Percentiles rank a stretch among this genome's conserved stretches.
Evolutionary conservation across 169 alveolate species (phyloP).

Genomic region (Cytauxzoon felis): DNA sequence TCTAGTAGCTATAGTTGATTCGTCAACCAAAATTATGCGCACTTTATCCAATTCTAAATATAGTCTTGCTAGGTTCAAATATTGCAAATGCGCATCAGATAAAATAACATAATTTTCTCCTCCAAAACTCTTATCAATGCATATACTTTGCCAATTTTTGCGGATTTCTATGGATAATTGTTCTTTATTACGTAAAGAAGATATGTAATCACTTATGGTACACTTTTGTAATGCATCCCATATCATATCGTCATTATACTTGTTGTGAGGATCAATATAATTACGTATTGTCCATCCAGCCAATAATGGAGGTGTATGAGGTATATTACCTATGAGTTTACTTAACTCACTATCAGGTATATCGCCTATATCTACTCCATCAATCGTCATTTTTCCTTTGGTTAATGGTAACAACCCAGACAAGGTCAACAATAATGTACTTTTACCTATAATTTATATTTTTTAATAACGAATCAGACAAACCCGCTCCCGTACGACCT

Average conservation of each 20-base stretch:
- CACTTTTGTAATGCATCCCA: slow-evolving; percentile 39
- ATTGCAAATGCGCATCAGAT: slow-evolving; percentile 55
- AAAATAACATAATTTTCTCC: not conserved
- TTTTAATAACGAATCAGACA: not conserved
- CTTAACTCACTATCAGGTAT: slow-evolving; percentile 14
- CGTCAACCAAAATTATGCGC: slow-evolving; percentile 59
- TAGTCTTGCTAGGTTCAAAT: slow-evolving; percentile 47
- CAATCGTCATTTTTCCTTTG: slow-evolving; percentile 30
- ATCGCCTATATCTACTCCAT: slow-evolving; percentile 39
- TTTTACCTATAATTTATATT: slow-evolving; percentile 24
- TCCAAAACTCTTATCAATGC: too few relatives aligned
- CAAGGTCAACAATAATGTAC: slow-evolving; percentile 36
- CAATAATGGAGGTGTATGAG: slow-evolving; percentile 58
- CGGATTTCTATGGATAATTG: not conserved
- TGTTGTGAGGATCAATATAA: slow-evolving; percentile 48
- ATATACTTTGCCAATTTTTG: slow-evolving; percentile 12
- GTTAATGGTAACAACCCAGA: slow-evolving; percentile 39
- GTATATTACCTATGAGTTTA: slow-evolving; percentile 43
- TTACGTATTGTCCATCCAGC: slow-evolving; percentile 57
- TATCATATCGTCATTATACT: slow-evolving; percentile 38
- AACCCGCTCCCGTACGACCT: slow-evolving; percentile 64
- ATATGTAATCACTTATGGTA: slow-evolving; percentile 11
- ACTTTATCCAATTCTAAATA: slow-evolving; percentile 33
- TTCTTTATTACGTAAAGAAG: not conserved
- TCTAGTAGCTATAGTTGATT: slow-evolving; percentile 15